Evolutionary conservation across 1,284 basidiomycete species (phyloP), one percentile per base, ranked within the genome.

Genomic region (Cutaneotrichosporon arboriforme): DNA sequence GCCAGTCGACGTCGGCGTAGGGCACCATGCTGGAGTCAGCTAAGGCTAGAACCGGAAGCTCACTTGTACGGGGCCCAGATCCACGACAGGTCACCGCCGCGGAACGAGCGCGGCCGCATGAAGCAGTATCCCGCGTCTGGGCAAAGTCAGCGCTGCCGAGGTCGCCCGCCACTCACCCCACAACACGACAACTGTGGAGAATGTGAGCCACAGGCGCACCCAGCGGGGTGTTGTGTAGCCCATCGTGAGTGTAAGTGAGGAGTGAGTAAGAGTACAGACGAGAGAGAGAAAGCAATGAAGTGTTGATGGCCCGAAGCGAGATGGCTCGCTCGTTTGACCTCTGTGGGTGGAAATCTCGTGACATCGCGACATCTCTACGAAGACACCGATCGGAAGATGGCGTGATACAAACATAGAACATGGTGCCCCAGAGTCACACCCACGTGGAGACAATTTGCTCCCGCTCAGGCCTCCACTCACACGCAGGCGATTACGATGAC

Each of bases 41-140:
- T n/a, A n/a, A 10, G 2, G 2, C 4, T 23, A 13, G 20, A n/a
- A 22, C 7, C 15, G 12, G 15, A 4, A 2, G 64, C 67, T 61
- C 65, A 73, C 51, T 77, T 81, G 68, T 91, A 91, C 1, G 88
- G 88, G 58, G 81, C 78, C 90, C 89, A 93, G 45, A 92, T 81
- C 88, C 87, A 91, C 61, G 88, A 84, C 37, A 90, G 77, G 73
- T 90, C 87, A 2, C 90, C 90, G 2, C 87, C 88, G n/a, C 69
- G 65, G 78, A 86, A 82, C 8, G 81, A 83, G 21, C 82, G 78
- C 4, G 83, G 84, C 45, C 83, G 81, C 51, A 83, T 77, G 61
- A 88, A 83, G 66, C 84, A 88, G 68, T 87, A 90, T 0, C 76
- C 75, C 1, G 77, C 84, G 76, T 90, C 87, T 31, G 38, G n/a